phyloP scores from a whole-genome alignment of 2,329 filamentous ascomycete species.

The Trichocomaceae sp. region DNA sequence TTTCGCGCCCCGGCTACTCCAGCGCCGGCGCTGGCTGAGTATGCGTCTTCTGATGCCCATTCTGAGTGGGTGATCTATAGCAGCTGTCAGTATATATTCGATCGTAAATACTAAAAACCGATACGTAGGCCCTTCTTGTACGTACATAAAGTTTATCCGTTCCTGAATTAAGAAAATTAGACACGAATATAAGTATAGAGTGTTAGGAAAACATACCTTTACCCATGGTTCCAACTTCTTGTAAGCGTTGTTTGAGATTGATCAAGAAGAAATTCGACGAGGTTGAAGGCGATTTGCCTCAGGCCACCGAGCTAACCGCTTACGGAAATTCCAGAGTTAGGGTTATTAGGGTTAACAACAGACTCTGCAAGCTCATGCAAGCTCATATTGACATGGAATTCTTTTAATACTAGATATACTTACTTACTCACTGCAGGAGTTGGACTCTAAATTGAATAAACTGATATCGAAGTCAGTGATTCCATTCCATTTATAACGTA shows the following conservation, averaged over 20 bases:
- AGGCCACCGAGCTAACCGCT: constrained; percentile 11
- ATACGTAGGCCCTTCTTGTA: background rate
- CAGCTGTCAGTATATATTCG: background rate
- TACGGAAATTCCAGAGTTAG: constrained; percentile 4
- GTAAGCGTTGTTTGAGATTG: background rate
- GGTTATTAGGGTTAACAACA: background rate
- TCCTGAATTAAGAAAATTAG: constrained; percentile 25
- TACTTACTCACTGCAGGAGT: too few species aligned
- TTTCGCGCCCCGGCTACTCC: constrained; percentile 52
- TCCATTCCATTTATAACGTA: background rate
- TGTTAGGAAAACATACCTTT: constrained; percentile 29
- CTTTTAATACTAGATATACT: too few species aligned
- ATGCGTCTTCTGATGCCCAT: constrained; percentile 88
- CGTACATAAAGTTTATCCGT: constrained; percentile 47
- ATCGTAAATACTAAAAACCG: constrained; percentile 4
- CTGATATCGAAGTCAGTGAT: background rate
- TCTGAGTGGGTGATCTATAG: constrained; percentile 83
- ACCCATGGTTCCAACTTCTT: constrained; percentile 29
- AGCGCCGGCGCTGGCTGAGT: constrained; percentile 70
- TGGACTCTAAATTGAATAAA: too few species aligned
- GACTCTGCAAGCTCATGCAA: background rate
- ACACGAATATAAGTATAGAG: background rate
- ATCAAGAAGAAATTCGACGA: background rate
- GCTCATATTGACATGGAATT: too few species aligned
- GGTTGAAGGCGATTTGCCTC: background rate